These are phyloP conservation scores for Diospyros kaki DNA, from an alignment of 148 eudicot genomes.

Conservation along the genomic window DNA sequence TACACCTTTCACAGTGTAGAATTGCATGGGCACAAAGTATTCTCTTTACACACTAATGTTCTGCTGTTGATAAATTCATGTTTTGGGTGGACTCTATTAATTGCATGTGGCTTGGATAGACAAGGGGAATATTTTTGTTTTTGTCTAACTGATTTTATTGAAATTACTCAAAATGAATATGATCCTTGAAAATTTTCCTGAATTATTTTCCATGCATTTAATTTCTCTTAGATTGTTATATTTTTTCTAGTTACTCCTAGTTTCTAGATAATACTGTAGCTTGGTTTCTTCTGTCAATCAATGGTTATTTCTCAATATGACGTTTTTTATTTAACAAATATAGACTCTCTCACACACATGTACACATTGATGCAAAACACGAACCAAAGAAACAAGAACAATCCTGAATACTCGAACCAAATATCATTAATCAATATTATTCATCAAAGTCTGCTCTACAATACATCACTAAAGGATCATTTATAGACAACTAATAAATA, in stretches of 20 bases:
- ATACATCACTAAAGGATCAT: no score
- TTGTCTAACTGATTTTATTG: not conserved
- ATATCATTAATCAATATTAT: no score
- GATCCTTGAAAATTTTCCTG: not conserved
- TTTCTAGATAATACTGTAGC: not conserved
- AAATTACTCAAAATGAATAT: not conserved
- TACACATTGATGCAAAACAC: no score
- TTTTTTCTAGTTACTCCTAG: not conserved
- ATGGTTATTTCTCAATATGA: not conserved
- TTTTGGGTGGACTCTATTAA: not conserved
- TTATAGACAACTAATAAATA: no score
- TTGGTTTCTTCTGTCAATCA: slow-evolving; percentile 4
- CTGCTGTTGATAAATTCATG: not conserved
- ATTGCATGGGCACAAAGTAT: slow-evolving; percentile 43
- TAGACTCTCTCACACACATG: no score
- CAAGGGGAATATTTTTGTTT: not conserved
- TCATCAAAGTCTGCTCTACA: no score
- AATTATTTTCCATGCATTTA: not conserved
- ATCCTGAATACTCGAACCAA: no score
- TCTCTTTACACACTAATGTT: slow-evolving; percentile 7
- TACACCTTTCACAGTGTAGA: slow-evolving; percentile 27
- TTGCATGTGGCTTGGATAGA: not conserved
- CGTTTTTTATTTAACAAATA: not conserved
- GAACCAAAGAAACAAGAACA: no score
- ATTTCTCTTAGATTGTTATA: not conserved